Evolutionary conservation across 2,329 filamentous ascomycete species (phyloP), one percentile per base, ranked within the genome.

Genomic region (Zymoseptoria passerinii): DNA sequence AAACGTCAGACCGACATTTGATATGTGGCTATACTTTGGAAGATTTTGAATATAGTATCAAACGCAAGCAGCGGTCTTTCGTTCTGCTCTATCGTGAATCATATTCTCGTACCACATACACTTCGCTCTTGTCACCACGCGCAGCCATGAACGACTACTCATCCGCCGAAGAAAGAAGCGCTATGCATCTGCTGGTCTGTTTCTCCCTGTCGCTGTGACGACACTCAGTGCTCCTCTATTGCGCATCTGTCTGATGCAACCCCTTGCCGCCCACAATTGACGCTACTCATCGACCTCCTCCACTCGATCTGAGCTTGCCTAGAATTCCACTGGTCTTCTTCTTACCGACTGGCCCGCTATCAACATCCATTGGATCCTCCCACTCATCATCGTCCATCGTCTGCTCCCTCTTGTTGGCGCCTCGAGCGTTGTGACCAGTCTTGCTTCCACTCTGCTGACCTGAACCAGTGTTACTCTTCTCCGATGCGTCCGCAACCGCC

Each of bases 301-400:
- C 35, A n/a, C 35, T 16, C n/a, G 35, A 44, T n/a, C 35, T 44
- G 35, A 44, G 35, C 35, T 44, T 44, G n/a, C 28, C 29, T 18
- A 44, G 54, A 6, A 57, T 40, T 1, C 57, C 57, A 16, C 50
- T 49, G 23, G 50, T 54, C 57, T 63, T 66, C 60, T 63, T 65
- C 49, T 54, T 63, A 9, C 65, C 61, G 27, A 48, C 54, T 4
- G 56, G 55, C 7, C 59, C 63, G 19, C 62, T 64, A 61, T 72
- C 71, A 10, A 73, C 58, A 50, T 73, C 71, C 71, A 73, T 73
- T 28, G 63, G 61, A 61, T 72, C 71, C 13, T 63, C 67, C 56
- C 70, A 66, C 1, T 64, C 65, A 27, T 64, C 65, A 19, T 66
- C 66, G 27, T 65, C 65, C 19, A 66, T 62, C 28, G 61, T 63